Percentiles rank a stretch among this genome's conserved stretches.
Conservation (phyloP, 352 stramenopile genomes). For the Pythium folliculosum region DNA sequence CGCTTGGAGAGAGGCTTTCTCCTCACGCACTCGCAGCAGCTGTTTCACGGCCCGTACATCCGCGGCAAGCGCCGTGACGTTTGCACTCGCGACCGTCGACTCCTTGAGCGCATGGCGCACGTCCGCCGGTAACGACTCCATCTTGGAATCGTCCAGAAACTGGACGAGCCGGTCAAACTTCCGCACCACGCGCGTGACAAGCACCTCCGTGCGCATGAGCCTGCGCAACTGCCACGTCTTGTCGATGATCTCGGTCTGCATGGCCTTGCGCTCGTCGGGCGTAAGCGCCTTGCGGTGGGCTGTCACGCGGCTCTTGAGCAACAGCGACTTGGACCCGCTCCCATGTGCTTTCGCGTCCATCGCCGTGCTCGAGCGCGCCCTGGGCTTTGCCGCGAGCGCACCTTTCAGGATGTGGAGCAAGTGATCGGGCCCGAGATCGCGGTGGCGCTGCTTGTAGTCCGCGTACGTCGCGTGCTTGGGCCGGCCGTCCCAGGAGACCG, state of each 20-base stretch:
- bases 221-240: slow-evolving; percentile 43
- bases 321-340: slow-evolving; percentile 40
- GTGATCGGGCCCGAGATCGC: slow-evolving; percentile 64
- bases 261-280: slow-evolving; percentile 37
- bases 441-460: slow-evolving; percentile 76
- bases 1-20: slow-evolving; percentile 37
- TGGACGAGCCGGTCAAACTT: slow-evolving; percentile 72
- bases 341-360: slow-evolving; percentile 5
- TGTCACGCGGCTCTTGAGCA: slow-evolving; percentile 54
- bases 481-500: slow-evolving; percentile 69
- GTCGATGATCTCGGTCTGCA: slow-evolving; percentile 62
- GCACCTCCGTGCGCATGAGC: slow-evolving; percentile 48
- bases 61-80: slow-evolving; percentile 48
- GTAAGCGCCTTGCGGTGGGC: slow-evolving; percentile 38
- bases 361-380: background rate
- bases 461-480: slow-evolving; percentile 58
- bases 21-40: slow-evolving; percentile 64
- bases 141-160: slow-evolving; percentile 46
- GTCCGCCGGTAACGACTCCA: slow-evolving; percentile 57
- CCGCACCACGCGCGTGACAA: slow-evolving; percentile 67
- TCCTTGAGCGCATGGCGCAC: slow-evolving; percentile 44
- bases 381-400: slow-evolving; percentile 20
- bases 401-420: slow-evolving; percentile 52
- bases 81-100: slow-evolving; percentile 38
- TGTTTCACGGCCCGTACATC: slow-evolving; percentile 77